Base-by-base conservation (phyloP, 495 filamentous ascomycete genomes). In the Neurospora sp. region DNA sequence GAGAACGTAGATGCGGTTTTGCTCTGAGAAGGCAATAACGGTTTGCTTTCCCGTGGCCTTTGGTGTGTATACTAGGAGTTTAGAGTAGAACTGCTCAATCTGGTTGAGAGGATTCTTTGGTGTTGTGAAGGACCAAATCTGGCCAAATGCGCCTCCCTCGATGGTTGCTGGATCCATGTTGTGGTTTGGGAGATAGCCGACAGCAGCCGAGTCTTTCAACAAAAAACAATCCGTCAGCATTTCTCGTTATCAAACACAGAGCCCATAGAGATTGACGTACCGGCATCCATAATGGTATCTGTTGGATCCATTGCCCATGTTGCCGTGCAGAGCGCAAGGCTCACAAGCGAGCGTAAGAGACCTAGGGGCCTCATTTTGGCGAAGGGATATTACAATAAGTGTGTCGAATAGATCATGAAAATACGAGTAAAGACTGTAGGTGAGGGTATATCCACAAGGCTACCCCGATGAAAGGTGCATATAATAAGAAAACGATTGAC, bases 1-100 rank as follows among this genome's bases (percentile, higher is more conserved):
- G 62, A 82, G 72, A 12, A 79, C 73, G 66, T 81, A 80, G 40
- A 80, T 78, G 69, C 77, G 74, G 66, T 80, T 82, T 40, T 74
- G 76, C 72, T 78, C 79, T 35, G 77, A 78, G 14, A 78, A 77
- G 49, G 76, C 76, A 62, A 80, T 76, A 31, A 77, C 77, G 42
- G 79, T 72, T 74, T 82, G 78, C 14, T 74, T 74, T 23, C 78
- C 80, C 2, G 76, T 75, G 10, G 74, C 73, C 27, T 39, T 72
- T 12, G 76, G 79, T 5, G 78, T 81, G 69, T 76, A 81, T 12
- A 80, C 77, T 49, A 81, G 49, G 20, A 79, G 79, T 69, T 80
- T 80, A 9, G 78, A 78, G 16, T 76, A 71, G 60, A 80, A 79
- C 70, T 76, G 74, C 31, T 76, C 74, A 4, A n/a, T n/a, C 31